Evolutionary conservation across 176 grass and related monocot species (phyloP), one percentile per base, ranked within the genome.

Genomic region (Oryza meyeriana): DNA sequence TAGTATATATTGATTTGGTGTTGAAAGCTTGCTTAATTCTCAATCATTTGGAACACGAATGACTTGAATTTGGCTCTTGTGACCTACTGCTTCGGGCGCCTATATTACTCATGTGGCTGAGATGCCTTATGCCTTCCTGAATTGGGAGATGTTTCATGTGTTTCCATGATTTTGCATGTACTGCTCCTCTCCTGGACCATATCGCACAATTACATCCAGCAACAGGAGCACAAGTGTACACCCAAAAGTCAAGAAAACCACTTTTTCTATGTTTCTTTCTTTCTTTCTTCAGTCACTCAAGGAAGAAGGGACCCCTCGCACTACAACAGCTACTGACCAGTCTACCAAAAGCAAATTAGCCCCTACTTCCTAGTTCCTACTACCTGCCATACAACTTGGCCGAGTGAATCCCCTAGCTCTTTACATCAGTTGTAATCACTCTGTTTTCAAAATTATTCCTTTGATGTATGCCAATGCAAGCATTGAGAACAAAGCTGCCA

Each of bases 401-500:
- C 10, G 42, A 45, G 12, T 52, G 47, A 41, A 63, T 16, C 52
- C 9, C 64, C 44, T 28, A 71, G 18, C 6, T 57, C 73, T 58
- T 45, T 61, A 39, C 81, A 78, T 29, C 66, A 74, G 34, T 77
- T 65, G 41, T 28, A 33, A 35, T 61, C 20, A 61, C 61, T 20
- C 6, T 48, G 10, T 50, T 36, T 30, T 65, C 72, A 30, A 32
- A 81, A 77, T 30, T 84, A 35, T 57, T 66, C 74, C 75, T 81
- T 59, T 48, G 7, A 87, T 36, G 6, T 62, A 75, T 20, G 27
- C 64, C 11, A 83, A 34, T 45, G 81, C 75, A 35, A 89, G 31
- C 75, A 85, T 65, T 36, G 76, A 83, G 62, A 67, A 20, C 22
- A 87, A 61, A 25, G 45, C 55, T 69, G 78, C 57, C 84, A 74